Evolutionary conservation across 2,329 filamentous ascomycete genomes (phyloP), one percentile per base, ranked within the genome.

Genomic region (Arthrobotrys sphaeroides): DNA sequence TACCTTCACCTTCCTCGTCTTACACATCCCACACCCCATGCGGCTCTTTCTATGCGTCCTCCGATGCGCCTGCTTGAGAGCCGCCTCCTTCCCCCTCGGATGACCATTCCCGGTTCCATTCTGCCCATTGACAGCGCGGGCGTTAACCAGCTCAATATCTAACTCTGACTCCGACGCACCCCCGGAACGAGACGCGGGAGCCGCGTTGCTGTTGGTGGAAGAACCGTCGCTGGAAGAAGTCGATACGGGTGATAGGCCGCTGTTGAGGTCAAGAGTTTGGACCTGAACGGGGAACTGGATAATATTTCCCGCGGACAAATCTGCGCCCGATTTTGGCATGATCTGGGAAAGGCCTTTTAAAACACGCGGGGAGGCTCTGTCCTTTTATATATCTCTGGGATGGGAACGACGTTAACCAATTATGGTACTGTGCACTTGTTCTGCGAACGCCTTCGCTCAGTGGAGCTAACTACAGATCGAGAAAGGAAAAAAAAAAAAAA

Each of bases 1-100:
- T 75, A 75, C 72, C 64, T 75, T 75, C 64, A 75, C 72, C 64
- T 75, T 75, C 22, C 72, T 40, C 16, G 64, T 69, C 38, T 75
- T 75, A 60, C 72, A 75, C 72, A 75, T 75, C 24, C 57, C 64
- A 36, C 72, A 75, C 1, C 72, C 72, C 64, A 69, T 75, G 20
- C 72, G 64, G n/a, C 61, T 67, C 64, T 75, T 75, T 38, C 72
- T 57, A 24, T 75, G 72, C 22, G 72, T 75, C 26, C 72, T 59
- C 31, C 72, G 36, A 38, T 75, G 72, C 42, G 72, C 72, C 43
- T 64, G 72, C 28, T 75, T 75, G 16, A 53, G 36, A 4, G 36
- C 53, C 16, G 72, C 72, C 28, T 75, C 72, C 31, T 28, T 69
- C 4, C 72, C 64, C 18, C 72, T 62, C 2, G 28, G 47, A 18